Evolutionary conservation across 2,329 filamentous ascomycete genomes (phyloP), one percentile per base, ranked within the genome.

Genomic region (Aspergillus sp.): DNA sequence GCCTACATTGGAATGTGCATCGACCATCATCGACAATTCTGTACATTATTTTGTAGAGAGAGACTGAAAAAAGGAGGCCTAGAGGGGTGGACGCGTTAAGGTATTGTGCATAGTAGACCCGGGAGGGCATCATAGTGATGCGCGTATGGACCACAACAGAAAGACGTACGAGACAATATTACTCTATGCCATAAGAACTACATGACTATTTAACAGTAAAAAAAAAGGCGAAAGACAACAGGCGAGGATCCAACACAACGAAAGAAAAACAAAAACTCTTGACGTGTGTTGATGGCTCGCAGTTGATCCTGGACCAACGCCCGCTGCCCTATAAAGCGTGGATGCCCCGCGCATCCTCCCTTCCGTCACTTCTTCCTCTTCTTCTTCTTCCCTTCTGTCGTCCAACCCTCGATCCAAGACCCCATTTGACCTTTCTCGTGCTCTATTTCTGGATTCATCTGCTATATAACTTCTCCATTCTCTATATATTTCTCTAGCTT

Each of bases 251-350:
- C 43, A 48, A 29, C 38, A 45, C 29, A 33, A 46, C 38, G 34
- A 39, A 42, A 33, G 2, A 3, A 46, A 39, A 46, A 46, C 29
- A 27, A 41, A 43, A 44, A 48, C 33, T 47, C 48, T 54, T 58
- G 57, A 55, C 53, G 53, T 54, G 56, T 57, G 19, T 19, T 19
- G 19, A 19, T 56, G 49, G 44, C 42, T 32, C 45, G 52, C 45
- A 54, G 57, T 60, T 70, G 67, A 70, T 69, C 67, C 57, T 61
- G 65, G 60, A 64, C 65, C 65, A 67, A 67, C 64, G 62, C 57
- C 61, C 52, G 62, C 58, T 55, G 60, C 64, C 59, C 65, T 68
- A 68, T 68, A 69, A 69, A 68, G 60, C 59, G 53, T 60, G 58
- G 58, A 64, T 66, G 66, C 66, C 66, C 66, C 66, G 64, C 66